Evolutionary conservation across 148 eudicot species (phyloP), one percentile per base, ranked within the genome.

Genomic region (Euryodendron excelsum): DNA sequence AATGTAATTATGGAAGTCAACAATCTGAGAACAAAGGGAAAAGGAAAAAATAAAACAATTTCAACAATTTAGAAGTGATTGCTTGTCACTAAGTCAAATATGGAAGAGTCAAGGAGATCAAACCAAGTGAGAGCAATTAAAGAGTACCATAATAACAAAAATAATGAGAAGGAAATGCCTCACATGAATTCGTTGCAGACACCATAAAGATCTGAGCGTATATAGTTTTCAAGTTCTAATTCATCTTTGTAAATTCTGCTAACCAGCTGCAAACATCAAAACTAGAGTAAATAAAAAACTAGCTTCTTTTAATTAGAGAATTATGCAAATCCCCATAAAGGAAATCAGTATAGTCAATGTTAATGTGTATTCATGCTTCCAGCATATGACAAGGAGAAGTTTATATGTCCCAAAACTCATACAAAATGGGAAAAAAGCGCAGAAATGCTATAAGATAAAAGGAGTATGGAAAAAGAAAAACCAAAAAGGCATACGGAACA

Each of bases 221-320:
- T 84, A 80, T 96, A 96, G 73, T 90, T 87, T 81, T 96, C 98
- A 82, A 96, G 90, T 81, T 91, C 95, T 82, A 80, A 79, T 84
- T 96, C 99, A 80, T 96, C 97, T 81, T 82, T 82, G 87, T 87
- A 96, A 71, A 96, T 78, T 87, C 76, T 92, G 45, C 84, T 68
- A 48, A 92, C 91, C 76, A 80, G 44, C 99, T 96, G 89, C 68
- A 78, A 83, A 78, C 4, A 80, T 36, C 60, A 83, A 76, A 72
- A 75, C 8, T 37, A 76, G 79, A 67, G 68, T 30, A 21, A 13
- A 41, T 20, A 61, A 58, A 27, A 17, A 60, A 18, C n/a, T 30
- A 72, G 39, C 15, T 21, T 33, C 63, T 33, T 55, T 53, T 21
- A 53, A 45, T 72, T 18, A 53, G 6, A 62, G 25, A 72, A 23